Evolutionary conservation across 2,329 filamentous ascomycete genomes (phyloP).

Genomic region (Coniochaeta pulveracea): DNA sequence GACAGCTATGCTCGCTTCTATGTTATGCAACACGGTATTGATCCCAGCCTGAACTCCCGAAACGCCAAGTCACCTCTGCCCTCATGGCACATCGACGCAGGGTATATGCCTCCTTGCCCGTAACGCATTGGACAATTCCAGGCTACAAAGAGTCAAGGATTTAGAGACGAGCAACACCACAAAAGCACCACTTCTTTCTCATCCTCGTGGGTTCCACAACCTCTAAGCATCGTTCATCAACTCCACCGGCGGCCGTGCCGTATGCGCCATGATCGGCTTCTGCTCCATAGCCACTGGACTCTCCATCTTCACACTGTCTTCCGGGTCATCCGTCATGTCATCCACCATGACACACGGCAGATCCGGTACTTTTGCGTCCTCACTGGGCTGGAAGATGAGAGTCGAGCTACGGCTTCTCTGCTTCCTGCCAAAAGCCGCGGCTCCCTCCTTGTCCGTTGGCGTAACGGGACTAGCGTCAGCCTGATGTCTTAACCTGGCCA

Average conservation of each 20-base stretch:
- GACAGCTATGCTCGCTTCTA: too few relatives aligned
- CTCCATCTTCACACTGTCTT: slow-evolving; percentile 26
- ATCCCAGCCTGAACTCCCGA: too few relatives aligned
- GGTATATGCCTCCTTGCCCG: too few relatives aligned
- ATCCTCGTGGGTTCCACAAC: not conserved
- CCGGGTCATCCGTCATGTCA: slow-evolving; percentile 50
- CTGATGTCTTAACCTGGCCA: slow-evolving; percentile 48
- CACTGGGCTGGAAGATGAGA: slow-evolving; percentile 52
- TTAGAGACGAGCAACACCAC: not conserved
- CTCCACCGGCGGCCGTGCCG: slow-evolving; percentile 52
- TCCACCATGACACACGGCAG: slow-evolving; percentile 57
- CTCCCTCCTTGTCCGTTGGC: slow-evolving; percentile 11
- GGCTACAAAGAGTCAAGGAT: too few relatives aligned
- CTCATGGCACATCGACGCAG: too few relatives aligned
- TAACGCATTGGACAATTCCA: too few relatives aligned
- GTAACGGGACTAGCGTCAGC: slow-evolving; percentile 16
- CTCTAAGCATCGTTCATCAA: slow-evolving; percentile 38
- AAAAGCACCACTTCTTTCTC: too few relatives aligned
- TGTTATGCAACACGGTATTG: too few relatives aligned
- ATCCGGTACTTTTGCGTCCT: slow-evolving; percentile 39
- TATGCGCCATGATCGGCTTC: slow-evolving; percentile 46
- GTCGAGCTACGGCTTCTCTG: slow-evolving; percentile 51
- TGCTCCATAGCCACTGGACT: slow-evolving; percentile 22
- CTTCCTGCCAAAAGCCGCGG: slow-evolving; percentile 7
- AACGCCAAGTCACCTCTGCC: too few relatives aligned